Evolutionary conservation across 768 basidiomycete species (phyloP), one percentile per base, ranked within the genome.

Genomic region (Mycena floridula): DNA sequence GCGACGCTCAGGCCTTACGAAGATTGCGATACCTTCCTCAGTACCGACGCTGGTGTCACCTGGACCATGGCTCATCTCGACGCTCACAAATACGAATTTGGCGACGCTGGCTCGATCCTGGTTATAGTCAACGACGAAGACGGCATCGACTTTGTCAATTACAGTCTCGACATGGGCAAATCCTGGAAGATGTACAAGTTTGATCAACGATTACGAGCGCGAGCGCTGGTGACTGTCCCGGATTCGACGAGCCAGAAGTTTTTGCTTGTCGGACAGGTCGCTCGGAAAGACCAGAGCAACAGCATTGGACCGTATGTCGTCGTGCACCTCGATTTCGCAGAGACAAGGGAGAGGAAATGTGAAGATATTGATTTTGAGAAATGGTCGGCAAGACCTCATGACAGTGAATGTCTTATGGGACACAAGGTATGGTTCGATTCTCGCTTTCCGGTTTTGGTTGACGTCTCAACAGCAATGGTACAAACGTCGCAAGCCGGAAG

Each of bases 161-260:
- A 95, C 59, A 90, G 89, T 6, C 76, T 81, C 23, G 85, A 99
- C 59, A 71, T 88, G 21, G 94, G 96, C 5, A 68, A 71, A 46
- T 81, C 72, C 12, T 99, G 96, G 95, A 66, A 77, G 45, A 66
- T 72, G 11, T 81, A 88, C 49, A 64, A 85, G 11, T 65, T 94
- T 42, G 88, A 81, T 2, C 60, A 88, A 46, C 81, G 68, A 23
- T 50, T 97, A 4, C 81, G 85, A 18, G 82, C 89, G 0, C 73
- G 79, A 7, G 80, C 80, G 0, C 68, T 99, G n/a, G 82, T 86
- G 32, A 96, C 92, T 3, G 76, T 97, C 5, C 89, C 91, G 0
- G 96, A 99, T 53, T 91, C 91, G 11, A 97, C 96, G 0, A 94
- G 91, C 0, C 95, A 96, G 59, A 97, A 95, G 63, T 97, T 98